Base-by-base conservation (phyloP, 2,329 filamentous ascomycete species). In the Blastomyces silverae region DNA sequence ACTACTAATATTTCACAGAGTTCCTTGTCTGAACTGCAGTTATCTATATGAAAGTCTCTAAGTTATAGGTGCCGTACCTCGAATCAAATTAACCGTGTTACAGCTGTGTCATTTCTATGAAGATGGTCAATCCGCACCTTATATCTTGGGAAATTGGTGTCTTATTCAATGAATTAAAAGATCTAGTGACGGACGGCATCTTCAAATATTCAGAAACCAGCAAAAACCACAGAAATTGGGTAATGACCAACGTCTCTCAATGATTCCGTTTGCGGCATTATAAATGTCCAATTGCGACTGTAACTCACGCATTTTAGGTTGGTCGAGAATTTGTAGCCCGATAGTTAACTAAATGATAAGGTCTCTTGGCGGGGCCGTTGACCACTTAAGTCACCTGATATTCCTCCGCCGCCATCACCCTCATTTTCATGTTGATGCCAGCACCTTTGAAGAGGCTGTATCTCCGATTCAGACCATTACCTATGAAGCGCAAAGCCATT, bases 371-470 rank as follows among this genome's bases (percentile, higher is more conserved):
- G 22, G 48, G 48, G 22, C 53, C 5, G 28, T n/a, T 31, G 8
- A 5, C 17, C 34, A n/a, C 34, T 52, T 25, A 58, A 46, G 25
- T 37, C 55, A 63, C 62, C 52, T 53, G 44, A 50, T 39, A 62
- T 37, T 17, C 31, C 55, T 22, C 31, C 31, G 28, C 2, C 34
- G 58, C 52, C 20, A 31, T 15, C 39, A 28, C 37, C 3, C 8
- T 59, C 52, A 53, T 25, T 11, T 28, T 34, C 52, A 56, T n/a
- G 15, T 46, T 46, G 15, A 17, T 31, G 34, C 34, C 15, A 10
- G 6, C 17, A 39, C 3, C 20, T 57, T 31, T 17, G 31, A 31
- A 17, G 13, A 53, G 4, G 3, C 5, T 31, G 6, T 15, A 31
- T 31, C 13, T 15, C 28, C 50, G 6, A 5, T 31, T 8, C 15